Evolutionary conservation across 495 filamentous ascomycete species (phyloP), one percentile per base, ranked within the genome.

Genomic region (Xylaria venustula): DNA sequence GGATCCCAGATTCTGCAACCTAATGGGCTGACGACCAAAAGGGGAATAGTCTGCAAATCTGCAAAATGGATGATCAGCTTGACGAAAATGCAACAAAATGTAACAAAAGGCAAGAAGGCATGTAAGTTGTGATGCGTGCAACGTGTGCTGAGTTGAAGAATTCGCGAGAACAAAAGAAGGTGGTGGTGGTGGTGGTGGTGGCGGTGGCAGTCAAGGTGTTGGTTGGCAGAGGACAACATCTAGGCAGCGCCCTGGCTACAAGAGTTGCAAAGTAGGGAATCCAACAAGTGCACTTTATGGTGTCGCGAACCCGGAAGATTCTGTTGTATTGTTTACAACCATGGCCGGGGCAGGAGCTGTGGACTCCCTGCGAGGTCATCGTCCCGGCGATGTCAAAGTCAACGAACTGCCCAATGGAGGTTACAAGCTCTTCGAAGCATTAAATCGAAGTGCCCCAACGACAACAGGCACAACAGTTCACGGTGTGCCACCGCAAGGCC

Each of bases 31-130:
- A 34, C 50, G 12, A 28, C 49, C 50, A 22, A 48, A 54, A 61
- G 22, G 45, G 58, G 58, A 54, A 54, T 61, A 41, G 58, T 48
- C 22, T 49, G n/a, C 14, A 32, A 46, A 61, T 61, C 58, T 61
- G 50, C 58, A 61, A 56, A 54, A 61, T 37, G 41, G 40, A 60
- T 34, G 58, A 60, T 61, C 58, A 61, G 58, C 58, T 61, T 61
- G 19, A 52, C 11, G 47, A 34, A 34, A 40, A 34, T 34, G 30
- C 30, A 28, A 17, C 42, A 37, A 34, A 20, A 60, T 47, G 19
- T 20, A n/a, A 34, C 26, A 34, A n/a, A 50, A 40, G 30, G 11
- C 30, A 51, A 51, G 12, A 28, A 17, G 36, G 15, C 25, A 4
- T 45, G 19, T 12, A 19, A 41, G 28, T 34, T 34, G 11, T 34